Evolutionary conservation across 2,329 filamentous ascomycete species (phyloP).

Genomic region (Cryphonectria naterciae): DNA sequence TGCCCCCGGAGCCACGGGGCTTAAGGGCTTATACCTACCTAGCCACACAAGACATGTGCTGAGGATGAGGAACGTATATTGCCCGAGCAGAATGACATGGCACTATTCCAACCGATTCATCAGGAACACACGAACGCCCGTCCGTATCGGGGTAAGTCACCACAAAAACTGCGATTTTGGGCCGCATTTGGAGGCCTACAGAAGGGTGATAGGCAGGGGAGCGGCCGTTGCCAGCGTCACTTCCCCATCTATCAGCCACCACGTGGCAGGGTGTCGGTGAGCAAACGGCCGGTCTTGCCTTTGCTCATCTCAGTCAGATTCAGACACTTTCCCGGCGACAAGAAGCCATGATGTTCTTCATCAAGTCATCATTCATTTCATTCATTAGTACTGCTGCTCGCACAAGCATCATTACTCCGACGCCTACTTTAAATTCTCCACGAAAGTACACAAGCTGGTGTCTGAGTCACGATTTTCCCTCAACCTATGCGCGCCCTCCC

Average conservation of each 20-base stretch:
- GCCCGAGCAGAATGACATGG: neutral
- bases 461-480: neutral
- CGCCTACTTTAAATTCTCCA: neutral
- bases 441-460: neutral
- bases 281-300: neutral
- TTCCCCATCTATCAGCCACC: neutral
- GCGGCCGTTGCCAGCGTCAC: neutral
- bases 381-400: neutral
- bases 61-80: neutral
- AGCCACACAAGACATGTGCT: neutral
- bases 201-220: neutral
- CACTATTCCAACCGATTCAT: neutral
- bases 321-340: neutral
- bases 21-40: neutral
- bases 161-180: neutral
- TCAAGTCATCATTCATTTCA: neutral
- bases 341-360: neutral
- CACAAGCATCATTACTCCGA: neutral
- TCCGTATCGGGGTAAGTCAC: neutral
- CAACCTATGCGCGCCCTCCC: too few species aligned
- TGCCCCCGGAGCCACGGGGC: neutral
- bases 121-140: neutral
- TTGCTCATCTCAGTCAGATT: neutral
- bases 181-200: neutral
- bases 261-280: neutral